These are phyloP conservation scores for Trametes polyzona DNA, from an alignment of 1,284 basidiomycete species.

Conservation along the genomic window DNA sequence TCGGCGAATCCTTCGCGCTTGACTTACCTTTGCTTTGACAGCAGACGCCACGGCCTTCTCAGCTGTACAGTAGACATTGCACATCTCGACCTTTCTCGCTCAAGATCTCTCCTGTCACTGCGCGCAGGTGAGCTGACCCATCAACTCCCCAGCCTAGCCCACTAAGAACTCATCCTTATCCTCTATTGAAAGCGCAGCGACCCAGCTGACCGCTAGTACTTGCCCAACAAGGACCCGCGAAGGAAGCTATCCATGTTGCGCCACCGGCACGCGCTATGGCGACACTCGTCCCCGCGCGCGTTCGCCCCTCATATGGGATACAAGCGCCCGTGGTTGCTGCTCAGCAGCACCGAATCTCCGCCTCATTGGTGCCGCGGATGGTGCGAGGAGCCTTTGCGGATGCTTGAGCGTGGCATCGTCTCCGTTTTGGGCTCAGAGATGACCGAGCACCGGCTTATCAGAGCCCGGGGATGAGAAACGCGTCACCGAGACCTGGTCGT, in stretches of 20 bases:
- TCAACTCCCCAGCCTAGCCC: not conserved
- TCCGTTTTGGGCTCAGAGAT: not conserved
- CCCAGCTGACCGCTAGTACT: not conserved
- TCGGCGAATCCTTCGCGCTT: no score
- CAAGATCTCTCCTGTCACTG: no score
- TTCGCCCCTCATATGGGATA: not conserved
- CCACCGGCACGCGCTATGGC: slow-evolving; percentile 17
- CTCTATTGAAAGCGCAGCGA: not conserved
- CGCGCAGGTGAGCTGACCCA: not conserved
- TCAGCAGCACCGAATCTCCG: slow-evolving; percentile 2
- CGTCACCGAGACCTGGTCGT: no score
- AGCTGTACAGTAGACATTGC: no score
- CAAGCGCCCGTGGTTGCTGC: not conserved
- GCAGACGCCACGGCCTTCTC: no score
- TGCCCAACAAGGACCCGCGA: not conserved
- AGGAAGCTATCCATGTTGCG: slow-evolving; percentile 8
- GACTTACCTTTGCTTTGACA: no score
- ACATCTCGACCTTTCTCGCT: no score
- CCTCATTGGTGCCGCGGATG: slow-evolving; percentile 15
- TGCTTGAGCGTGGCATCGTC: slow-evolving; percentile 1
- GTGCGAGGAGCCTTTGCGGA: slow-evolving; percentile 7
- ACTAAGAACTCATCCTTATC: not conserved
- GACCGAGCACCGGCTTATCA: slow-evolving; percentile 13
- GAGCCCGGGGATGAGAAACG: slow-evolving; percentile 10
- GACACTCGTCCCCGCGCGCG: slow-evolving; percentile 4